Evolutionary conservation across 345 rosid species (phyloP).

Genomic region (Pistacia integerrima): DNA sequence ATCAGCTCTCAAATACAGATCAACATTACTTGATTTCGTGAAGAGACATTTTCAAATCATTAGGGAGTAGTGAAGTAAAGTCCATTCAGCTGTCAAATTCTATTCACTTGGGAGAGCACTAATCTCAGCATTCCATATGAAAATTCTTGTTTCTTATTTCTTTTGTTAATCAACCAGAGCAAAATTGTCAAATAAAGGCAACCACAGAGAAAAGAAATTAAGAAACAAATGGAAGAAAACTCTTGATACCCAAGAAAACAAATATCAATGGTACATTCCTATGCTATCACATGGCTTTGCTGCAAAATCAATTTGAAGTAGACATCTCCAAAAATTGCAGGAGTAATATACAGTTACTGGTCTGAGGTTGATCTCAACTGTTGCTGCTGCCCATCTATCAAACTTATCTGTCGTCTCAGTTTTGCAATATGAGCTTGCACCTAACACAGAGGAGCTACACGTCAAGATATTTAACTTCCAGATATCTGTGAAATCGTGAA

Average conservation of each 20-base stretch:
- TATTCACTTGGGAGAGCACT: background rate
- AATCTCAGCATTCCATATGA: background rate
- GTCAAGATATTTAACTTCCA: conserved; percentile 16
- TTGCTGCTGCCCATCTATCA: conserved; percentile 72
- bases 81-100: background rate
- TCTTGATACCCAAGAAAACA: conserved; percentile 20
- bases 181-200: background rate
- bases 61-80: background rate
- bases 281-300: conserved; percentile 22
- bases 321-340: conserved; percentile 14
- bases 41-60: background rate
- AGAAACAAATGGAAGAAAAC: background rate
- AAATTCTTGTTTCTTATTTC: conserved; percentile 14
- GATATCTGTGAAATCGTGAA: background rate
- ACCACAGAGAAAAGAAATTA: background rate
- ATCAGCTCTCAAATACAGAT: background rate
- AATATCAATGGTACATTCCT: conserved; percentile 25
- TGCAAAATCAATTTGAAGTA: conserved; percentile 16
- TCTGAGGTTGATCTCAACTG: conserved; percentile 56
- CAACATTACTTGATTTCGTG: background rate
- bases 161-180: conserved; percentile 19
- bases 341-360: conserved; percentile 36
- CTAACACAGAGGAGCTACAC: conserved; percentile 33
- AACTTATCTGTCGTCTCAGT: conserved; percentile 59
- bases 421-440: conserved; percentile 79